Evolutionary conservation across 2,329 filamentous ascomycete genomes (phyloP), one percentile per base, ranked within the genome.

Genomic region (Dactylellina haptotyla): DNA sequence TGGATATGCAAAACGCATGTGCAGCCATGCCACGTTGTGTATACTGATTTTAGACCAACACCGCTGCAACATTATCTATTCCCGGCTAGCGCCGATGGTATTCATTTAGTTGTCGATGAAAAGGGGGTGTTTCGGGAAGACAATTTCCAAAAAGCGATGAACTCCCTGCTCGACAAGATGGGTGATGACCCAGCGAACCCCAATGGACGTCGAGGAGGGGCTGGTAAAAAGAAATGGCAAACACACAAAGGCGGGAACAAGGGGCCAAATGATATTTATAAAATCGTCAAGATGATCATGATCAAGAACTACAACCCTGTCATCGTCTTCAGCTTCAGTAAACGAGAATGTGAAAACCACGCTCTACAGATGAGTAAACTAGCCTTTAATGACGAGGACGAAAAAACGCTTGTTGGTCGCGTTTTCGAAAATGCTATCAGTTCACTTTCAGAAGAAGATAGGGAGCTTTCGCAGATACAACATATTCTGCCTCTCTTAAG

Each of bases 321-420:
- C 78, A 99, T 99, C 80, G 93, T 99, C 39, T 99, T 99, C 87
- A 98, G 94, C 82, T 99, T 99, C 84, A 97, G 93, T 85, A 99
- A 99, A 84, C 87, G 94, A 76, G 94, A 98, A 79, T 97, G 94
- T 80, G 95, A 99, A 82, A 88, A 89, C 75, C 89, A 95, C 81
- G 95, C 95, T 1, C 84, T 99, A 50, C 87, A 92, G 77, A 93
- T 97, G 83, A 94, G 89, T 58, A 87, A 88, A 73, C 87, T 98
- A 79, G 89, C 91, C 50, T 97, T 99, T 86, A 99, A 99, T 82
- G 93, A 97, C 76, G 92, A 97, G 20, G 93, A 92, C 0, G 95
- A 99, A 82, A 96, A 97, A 81, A 88, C 88, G 23, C 93, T 98
- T 90, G 95, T 99, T 0, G 87, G 87, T 63, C 96, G 95, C 78